Percentiles rank a stretch among this genome's conserved stretches.
These are phyloP conservation scores for Nectriaceae sp. DNA, from an alignment of 2,329 filamentous ascomycete species.

Conservation along the genomic window DNA sequence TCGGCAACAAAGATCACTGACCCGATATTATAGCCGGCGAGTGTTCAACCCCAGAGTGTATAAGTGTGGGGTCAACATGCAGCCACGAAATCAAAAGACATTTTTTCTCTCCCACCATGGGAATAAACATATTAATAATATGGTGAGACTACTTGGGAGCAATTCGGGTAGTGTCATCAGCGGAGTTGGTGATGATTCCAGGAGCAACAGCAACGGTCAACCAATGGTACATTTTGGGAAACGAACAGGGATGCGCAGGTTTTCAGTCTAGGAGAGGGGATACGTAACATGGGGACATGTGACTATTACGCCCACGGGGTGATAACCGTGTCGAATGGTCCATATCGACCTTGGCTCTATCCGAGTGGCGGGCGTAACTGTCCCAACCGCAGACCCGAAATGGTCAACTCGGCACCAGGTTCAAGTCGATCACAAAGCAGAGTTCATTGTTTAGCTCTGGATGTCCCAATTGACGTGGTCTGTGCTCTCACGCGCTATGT, in stretches of 20 bases:
- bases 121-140: conserved; percentile 8
- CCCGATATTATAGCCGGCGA: conserved; percentile 50
- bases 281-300: conserved; percentile 19
- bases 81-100: conserved; percentile 12
- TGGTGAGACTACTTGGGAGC: conserved; percentile 14
- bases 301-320: conserved; percentile 30
- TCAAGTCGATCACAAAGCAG: conserved; percentile 11
- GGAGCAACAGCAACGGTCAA: conserved; percentile 19
- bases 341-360: conserved; percentile 20
- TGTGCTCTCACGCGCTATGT: conserved; percentile 18
- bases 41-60: conserved; percentile 59
- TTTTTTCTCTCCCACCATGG: conserved; percentile 5
- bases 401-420: conserved; percentile 26
- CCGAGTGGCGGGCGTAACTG: conserved; percentile 30
- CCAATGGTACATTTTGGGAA: conserved; percentile 13
- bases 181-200: conserved; percentile 13
- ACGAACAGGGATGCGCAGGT: conserved; percentile 17
- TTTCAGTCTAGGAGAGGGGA: conserved; percentile 17
- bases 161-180: conserved; percentile 20
- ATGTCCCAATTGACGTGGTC: conserved; percentile 10
- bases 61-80: conserved; percentile 28
- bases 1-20: conserved; percentile 9
- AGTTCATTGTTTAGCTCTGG: too few species aligned
- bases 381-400: conserved; percentile 29
- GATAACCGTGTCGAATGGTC: conserved; percentile 31